These are phyloP conservation scores for Sarocladium oryzae DNA, from an alignment of 2,329 filamentous ascomycete species.

Conservation along the genomic window DNA sequence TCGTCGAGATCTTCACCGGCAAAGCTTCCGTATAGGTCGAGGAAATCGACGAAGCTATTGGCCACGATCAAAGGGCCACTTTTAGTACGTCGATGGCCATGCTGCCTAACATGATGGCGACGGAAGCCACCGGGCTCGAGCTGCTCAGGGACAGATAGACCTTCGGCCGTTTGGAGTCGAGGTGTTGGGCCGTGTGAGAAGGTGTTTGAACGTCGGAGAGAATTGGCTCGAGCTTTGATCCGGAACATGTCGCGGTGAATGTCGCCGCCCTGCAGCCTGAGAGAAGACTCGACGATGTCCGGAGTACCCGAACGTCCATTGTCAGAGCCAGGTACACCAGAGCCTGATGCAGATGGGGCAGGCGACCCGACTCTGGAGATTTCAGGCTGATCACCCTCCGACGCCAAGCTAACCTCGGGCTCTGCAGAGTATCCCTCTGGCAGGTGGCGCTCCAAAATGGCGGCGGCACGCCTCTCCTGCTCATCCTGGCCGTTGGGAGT, in stretches of 20 bases:
- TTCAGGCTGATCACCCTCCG: conserved; percentile 2
- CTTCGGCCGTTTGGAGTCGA: conserved; percentile 21
- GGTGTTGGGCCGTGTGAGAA: conserved; percentile 51
- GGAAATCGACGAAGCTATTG: conserved; percentile 66
- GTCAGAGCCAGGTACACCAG: conserved; percentile 13
- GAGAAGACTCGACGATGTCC: conserved; percentile 52
- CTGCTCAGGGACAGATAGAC: conserved; percentile 31
- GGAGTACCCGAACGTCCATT: conserved; percentile 20
- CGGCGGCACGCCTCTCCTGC: conserved; percentile 24
- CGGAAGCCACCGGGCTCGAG: conserved; percentile 42
- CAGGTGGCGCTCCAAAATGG: conserved; percentile 30
- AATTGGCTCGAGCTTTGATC: conserved; percentile 51
- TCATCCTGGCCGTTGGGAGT: conserved; percentile 20
- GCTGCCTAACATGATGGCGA: conserved; percentile 31
- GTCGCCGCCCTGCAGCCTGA: conserved; percentile 68
- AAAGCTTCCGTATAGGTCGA: conserved; percentile 70
- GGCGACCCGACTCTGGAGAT: conserved; percentile 12
- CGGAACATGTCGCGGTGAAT: conserved; percentile 74
- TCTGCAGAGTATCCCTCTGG: conserved; percentile 34
- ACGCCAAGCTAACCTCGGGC: conserved; percentile 26
- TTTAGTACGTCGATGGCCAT: conserved; percentile 31
- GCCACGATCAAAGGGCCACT: conserved; percentile 47
- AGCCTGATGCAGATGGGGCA: conserved; percentile 14
- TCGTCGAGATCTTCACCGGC: conserved; percentile 64
- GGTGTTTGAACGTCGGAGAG: conserved; percentile 54